A percentile compares a stretch with the other conserved stretches of the same genome.
Evolutionary conservation across 768 basidiomycete genomes (phyloP).

Genomic region (Termitomyces sp.): DNA sequence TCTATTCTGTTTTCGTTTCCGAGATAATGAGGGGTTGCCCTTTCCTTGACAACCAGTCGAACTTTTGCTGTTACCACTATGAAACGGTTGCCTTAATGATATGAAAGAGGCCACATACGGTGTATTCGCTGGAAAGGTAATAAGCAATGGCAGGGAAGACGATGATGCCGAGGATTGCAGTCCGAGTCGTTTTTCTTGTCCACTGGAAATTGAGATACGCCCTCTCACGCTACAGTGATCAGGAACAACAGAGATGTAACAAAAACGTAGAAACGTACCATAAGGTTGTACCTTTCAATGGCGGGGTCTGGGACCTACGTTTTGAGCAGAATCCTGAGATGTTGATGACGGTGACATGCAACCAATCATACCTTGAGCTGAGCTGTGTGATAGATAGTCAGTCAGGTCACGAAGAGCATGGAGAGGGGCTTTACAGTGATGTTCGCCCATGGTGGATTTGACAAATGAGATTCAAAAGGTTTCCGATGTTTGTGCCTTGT

Average conservation of each 20-base stretch:
- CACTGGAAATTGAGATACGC: constrained; percentile 82
- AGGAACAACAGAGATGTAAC: constrained; percentile 1
- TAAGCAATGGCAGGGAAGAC: constrained; percentile 56
- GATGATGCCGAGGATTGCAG: constrained; percentile 55
- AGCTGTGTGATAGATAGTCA: constrained; percentile 29
- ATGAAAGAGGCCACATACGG: constrained; percentile 24
- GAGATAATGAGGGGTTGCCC: constrained; percentile 25
- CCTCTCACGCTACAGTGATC: constrained; percentile 59
- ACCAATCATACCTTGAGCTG: constrained; percentile 44
- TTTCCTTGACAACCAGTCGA: constrained; percentile 50
- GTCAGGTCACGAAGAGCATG: background rate
- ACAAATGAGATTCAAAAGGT: constrained; percentile 14
- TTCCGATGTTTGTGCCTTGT: constrained; percentile 23
- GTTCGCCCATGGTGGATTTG: constrained; percentile 50
- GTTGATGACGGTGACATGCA: background rate
- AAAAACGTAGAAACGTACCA: constrained; percentile 26
- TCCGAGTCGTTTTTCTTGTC: constrained; percentile 61
- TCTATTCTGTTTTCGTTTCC: constrained; percentile 12
- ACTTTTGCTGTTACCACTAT: constrained; percentile 26
- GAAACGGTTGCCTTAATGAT: background rate
- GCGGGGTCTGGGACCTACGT: constrained; percentile 44
- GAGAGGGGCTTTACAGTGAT: constrained; percentile 36
- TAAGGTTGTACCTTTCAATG: constrained; percentile 48
- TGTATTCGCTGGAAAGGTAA: constrained; percentile 39
- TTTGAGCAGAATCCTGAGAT: background rate